Base-by-base conservation (phyloP, 2,329 filamentous ascomycete species). In the Aspergillus arachidicola region DNA sequence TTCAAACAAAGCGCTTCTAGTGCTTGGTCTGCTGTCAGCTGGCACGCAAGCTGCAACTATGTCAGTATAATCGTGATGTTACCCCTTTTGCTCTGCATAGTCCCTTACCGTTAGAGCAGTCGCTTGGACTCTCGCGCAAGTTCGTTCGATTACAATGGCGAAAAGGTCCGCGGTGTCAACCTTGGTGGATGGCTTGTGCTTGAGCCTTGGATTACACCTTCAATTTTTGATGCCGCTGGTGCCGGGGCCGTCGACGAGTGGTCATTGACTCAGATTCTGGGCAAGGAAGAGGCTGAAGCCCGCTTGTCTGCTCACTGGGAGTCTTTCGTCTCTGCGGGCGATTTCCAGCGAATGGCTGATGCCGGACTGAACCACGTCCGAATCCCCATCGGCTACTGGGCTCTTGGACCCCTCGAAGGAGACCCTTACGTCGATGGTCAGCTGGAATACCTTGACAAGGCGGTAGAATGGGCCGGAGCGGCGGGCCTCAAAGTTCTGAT, bases 301-400 rank as follows among this genome's bases (percentile, higher is more conserved):
- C 78, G 78, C 36, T 75, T 90, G 43, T 78, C 78, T 9, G 66
- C 79, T 30, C 88, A 90, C 71, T 90, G 88, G 88, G 78, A 81
- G 56, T 81, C 80, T 11, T 90, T 85, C 78, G 82, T 87, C 67
- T 84, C 82, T 1, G 74, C 84, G 64, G 79, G 76, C 26, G 86
- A 88, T 71, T 86, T 89, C 72, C 73, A 80, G 23, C 78, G 83
- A 58, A 88, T 89, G 63, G 82, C 81, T n/a, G 73, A 71, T 19
- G 80, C 81, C 19, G 87, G 87, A 5, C 74, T 90, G 71, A 90
- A 89, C 75, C 84, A 88, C 67, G 85, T 89, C 43, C 80, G 88
- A 54, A 89, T 90, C 60, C 88, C 88, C 1, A 81, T 90, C 57
- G 88, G 88, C 6, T 89, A 89, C 72, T 90, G 88, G 88, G 87